Percentiles rank a stretch among this genome's conserved stretches.
phyloP scores from a whole-genome alignment of 129 eudicot genomes.

The Lactuca saligna region DNA sequence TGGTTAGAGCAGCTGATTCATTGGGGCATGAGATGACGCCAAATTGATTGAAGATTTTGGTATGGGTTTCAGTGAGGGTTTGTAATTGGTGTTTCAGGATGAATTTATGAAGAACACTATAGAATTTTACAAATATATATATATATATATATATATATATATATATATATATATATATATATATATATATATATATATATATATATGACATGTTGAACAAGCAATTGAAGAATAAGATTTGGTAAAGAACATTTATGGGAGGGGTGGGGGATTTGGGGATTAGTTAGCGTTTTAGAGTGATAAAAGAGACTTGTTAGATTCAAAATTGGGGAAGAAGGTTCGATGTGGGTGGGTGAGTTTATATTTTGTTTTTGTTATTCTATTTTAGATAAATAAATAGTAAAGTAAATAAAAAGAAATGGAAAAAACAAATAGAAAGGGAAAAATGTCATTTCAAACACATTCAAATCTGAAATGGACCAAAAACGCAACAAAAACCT shows the following conservation, averaged over 20 bases:
- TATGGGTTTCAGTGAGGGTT: slow-evolving; percentile 30
- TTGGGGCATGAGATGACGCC: slow-evolving; percentile 62
- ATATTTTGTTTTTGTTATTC: too few relatives aligned
- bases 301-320: slow-evolving; percentile 32
- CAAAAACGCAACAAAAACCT: too few relatives aligned
- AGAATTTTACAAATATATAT: slow-evolving; percentile 58
- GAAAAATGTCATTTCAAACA: too few relatives aligned
- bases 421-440: too few relatives aligned
- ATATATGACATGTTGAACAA: slow-evolving; percentile 52
- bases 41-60: slow-evolving; percentile 17
- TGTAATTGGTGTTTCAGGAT: slow-evolving; percentile 57
- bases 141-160: too few relatives aligned
- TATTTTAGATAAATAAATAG: too few relatives aligned
- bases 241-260: slow-evolving; percentile 10
- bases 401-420: too few relatives aligned
- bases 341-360: neutral
- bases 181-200: too few relatives aligned
- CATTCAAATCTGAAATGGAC: too few relatives aligned
- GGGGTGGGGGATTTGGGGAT: neutral
- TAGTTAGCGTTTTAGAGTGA: slow-evolving; percentile 23
- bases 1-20: slow-evolving; percentile 54
- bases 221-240: neutral
- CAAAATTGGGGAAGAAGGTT: slow-evolving; percentile 36
- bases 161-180: too few relatives aligned
- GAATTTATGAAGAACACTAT: slow-evolving; percentile 65